These are phyloP conservation scores for Hansenula anomala DNA, from an alignment of 1,139 yeast species.

Conservation along the genomic window DNA sequence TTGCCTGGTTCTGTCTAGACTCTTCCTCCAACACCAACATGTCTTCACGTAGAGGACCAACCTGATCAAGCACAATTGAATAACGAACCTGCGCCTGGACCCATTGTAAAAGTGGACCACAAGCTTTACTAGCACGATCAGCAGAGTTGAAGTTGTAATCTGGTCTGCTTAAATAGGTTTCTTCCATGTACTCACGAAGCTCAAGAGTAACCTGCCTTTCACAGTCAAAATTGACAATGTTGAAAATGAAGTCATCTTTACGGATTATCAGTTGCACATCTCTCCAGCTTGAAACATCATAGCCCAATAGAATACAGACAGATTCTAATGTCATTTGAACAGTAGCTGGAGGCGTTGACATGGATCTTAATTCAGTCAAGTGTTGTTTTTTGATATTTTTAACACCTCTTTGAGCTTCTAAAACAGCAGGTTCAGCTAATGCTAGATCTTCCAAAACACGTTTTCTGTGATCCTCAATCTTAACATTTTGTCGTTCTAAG, in stretches of 20 bases:
- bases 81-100: constrained; percentile 79
- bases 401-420: constrained; percentile 83
- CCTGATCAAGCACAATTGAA: constrained; percentile 60
- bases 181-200: constrained; percentile 53
- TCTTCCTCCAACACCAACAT: constrained; percentile 55
- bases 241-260: constrained; percentile 82
- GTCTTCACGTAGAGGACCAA: constrained; percentile 74
- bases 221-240: constrained; percentile 70
- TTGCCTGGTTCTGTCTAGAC: constrained; percentile 57
- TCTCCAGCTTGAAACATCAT: constrained; percentile 66
- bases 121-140: constrained; percentile 88
- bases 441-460: constrained; percentile 61
- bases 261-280: constrained; percentile 81
- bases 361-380: constrained; percentile 80
- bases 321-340: constrained; percentile 86
- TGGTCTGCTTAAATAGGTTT: constrained; percentile 53
- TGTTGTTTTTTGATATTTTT: constrained; percentile 91
- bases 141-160: constrained; percentile 72
- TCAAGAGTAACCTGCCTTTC: constrained; percentile 52
- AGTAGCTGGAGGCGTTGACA: constrained; percentile 88
- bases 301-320: constrained; percentile 78
- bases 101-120: constrained; percentile 92
- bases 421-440: constrained; percentile 77
- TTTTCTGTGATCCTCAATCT: constrained; percentile 50
- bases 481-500: constrained; percentile 60